These are phyloP conservation scores for Tolypocladium paradoxum DNA, from an alignment of 2,329 filamentous ascomycete genomes.

Conservation along the genomic window DNA sequence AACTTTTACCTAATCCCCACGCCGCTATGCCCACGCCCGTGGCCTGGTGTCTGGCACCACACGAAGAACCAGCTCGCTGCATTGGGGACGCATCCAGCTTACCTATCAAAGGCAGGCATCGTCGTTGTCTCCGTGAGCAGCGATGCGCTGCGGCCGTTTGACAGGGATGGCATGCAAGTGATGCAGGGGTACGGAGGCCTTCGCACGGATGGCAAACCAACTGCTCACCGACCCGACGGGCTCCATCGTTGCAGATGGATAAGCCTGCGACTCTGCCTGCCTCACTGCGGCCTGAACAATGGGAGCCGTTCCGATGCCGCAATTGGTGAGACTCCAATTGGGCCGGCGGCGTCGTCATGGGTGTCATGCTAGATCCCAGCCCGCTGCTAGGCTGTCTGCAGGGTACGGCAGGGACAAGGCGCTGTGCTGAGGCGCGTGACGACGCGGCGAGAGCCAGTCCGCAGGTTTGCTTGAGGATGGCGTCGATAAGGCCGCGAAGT, in stretches of 20 bases:
- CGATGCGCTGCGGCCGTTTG: neutral
- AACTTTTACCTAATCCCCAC: conserved; percentile 27
- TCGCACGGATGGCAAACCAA: neutral
- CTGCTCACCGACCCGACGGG: neutral
- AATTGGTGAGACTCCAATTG: neutral
- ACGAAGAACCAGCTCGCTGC: conserved; percentile 5
- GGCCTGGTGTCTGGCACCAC: neutral
- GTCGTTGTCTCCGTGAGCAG: neutral
- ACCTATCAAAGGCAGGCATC: neutral
- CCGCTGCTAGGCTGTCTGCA: neutral
- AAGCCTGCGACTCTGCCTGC: neutral
- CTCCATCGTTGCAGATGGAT: neutral
- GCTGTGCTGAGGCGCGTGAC: neutral
- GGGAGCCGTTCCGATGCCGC: neutral
- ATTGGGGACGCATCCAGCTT: too few relatives aligned
- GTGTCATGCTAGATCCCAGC: neutral
- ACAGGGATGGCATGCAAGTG: neutral
- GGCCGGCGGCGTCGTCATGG: neutral
- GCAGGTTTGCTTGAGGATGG: neutral
- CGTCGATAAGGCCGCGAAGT: conserved; percentile 1
- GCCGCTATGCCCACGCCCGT: conserved; percentile 3
- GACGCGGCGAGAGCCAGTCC: neutral
- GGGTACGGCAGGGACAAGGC: neutral
- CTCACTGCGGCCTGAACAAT: neutral
- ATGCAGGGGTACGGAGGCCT: neutral